Evolutionary conservation across 2,329 filamentous ascomycete species (phyloP).

Genomic region (Fusarium mexicanum): DNA sequence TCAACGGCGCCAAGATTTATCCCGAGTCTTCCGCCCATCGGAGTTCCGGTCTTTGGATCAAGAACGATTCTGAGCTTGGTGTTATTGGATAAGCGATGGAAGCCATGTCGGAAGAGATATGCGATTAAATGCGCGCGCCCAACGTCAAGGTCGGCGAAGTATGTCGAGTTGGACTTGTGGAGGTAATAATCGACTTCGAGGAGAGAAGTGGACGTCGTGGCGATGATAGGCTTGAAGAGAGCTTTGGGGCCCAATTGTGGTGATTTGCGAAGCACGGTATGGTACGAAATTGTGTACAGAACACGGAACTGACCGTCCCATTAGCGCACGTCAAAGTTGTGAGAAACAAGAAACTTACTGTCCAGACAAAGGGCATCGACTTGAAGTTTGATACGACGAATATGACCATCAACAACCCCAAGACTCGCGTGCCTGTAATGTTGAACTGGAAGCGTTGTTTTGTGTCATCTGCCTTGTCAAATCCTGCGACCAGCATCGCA

Average conservation of each 20-base stretch:
- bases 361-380: background rate
- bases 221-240: background rate
- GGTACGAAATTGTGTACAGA: background rate
- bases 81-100: background rate
- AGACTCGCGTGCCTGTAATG: background rate
- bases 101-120: background rate
- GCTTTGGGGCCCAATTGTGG: background rate
- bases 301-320: background rate
- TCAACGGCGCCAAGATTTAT: background rate
- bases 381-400: background rate
- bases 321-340: background rate
- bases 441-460: background rate
- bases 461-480: background rate
- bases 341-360: background rate
- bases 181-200: constrained; percentile 11
- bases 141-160: constrained; percentile 12
- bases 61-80: background rate
- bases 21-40: background rate
- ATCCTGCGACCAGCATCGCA: background rate
- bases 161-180: constrained; percentile 13
- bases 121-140: background rate
- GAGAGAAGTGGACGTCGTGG: background rate
- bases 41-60: background rate
- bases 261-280: background rate
- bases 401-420: background rate